Evolutionary conservation across 768 basidiomycete species (phyloP), one percentile per base, ranked within the genome.

Genomic region (Pholiota molesta): DNA sequence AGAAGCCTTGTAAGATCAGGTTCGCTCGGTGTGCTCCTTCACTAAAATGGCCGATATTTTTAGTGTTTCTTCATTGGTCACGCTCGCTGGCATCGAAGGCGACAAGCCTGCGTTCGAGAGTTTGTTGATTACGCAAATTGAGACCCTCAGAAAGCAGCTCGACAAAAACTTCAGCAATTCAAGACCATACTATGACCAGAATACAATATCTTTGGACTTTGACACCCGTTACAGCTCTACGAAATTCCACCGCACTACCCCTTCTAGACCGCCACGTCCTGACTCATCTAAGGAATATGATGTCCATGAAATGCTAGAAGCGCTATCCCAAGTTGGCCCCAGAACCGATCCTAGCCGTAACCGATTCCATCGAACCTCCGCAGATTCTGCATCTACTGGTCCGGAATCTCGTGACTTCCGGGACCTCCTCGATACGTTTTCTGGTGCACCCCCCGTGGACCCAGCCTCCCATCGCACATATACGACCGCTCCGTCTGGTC

Each of bases 31-130:
- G 33, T 26, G 29, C 33, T 59, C 31, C 13, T 26, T 14, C 14
- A 17, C 23, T 23, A 17, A 62, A 42, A 57, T 13, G 14, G 29
- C 44, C 28, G 13, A 49, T 49, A 26, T 39, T 35, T 58, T 13
- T 64, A 93, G 92, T 69, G 87, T 94, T 17, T 88, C 92, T 3
- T 78, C 88, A 2, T 80, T 94, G n/a, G 86, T 94, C 28, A 80
- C 80, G 11, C 73, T 94, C 16, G 87, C 85, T 6, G 79, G 78
- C 26, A 79, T 79, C 40, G 79, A 83, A 23, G 81, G 79, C 4
- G 76, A 84, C 40, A 82, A 80, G 61, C 78, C 80, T 7, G 57
- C 77, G 1, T 94, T 95, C 69, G 73, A 71, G 1, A 65, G 66
- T 7, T 67, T 84, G 3, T 65, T 95, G 49, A 83, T 83, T 72